Evolutionary conservation across 1,139 yeast genomes (phyloP).

Genomic region (Candida sojae): DNA sequence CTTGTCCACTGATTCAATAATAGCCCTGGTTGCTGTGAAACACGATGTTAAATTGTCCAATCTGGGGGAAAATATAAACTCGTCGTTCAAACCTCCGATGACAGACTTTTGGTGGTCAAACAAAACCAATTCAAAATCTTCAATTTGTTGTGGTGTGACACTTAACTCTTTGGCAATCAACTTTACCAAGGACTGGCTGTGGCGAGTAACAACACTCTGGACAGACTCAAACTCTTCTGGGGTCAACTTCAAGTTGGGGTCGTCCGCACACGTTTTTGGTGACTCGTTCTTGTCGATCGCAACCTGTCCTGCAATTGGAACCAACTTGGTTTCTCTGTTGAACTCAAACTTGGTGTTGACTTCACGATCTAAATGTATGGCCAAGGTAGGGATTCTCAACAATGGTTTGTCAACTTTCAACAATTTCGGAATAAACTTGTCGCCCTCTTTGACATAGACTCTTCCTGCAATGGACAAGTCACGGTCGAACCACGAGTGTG

Average conservation of each 20-base stretch:
- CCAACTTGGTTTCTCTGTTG: conserved; percentile 82
- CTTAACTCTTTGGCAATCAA: conserved; percentile 67
- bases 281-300: conserved; percentile 34
- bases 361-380: conserved; percentile 85
- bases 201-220: conserved; percentile 68
- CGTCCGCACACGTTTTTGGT: conserved; percentile 42
- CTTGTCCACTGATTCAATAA: conserved; percentile 53
- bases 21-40: conserved; percentile 72
- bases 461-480: conserved; percentile 92
- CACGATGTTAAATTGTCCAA: conserved; percentile 90
- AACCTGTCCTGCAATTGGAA: conserved; percentile 83
- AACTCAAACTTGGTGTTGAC: conserved; percentile 81
- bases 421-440: conserved; percentile 61
- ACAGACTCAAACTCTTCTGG: conserved; percentile 66
- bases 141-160: conserved; percentile 55
- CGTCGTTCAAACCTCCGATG: conserved; percentile 87
- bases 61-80: conserved; percentile 91
- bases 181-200: conserved; percentile 67
- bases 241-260: conserved; percentile 44
- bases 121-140: conserved; percentile 88
- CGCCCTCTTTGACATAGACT: conserved; percentile 61
- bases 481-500: conserved; percentile 92
- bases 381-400: conserved; percentile 90
- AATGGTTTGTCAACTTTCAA: conserved; percentile 82
- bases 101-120: conserved; percentile 83